phyloP scores from a whole-genome alignment of 228 moss, liverwort and hornwort genomes.

The Sphagnum fallax region DNA sequence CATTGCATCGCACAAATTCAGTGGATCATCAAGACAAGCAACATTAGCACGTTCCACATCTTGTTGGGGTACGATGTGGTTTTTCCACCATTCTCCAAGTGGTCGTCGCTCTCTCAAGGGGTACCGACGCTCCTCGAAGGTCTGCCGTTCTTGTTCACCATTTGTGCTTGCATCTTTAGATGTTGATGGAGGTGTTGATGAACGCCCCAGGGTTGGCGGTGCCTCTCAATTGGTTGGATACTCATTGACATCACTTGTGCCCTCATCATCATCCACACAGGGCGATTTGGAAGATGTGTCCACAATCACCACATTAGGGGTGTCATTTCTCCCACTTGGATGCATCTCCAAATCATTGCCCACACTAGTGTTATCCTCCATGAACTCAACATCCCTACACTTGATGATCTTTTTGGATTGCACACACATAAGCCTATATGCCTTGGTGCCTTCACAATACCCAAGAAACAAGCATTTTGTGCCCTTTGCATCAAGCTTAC shows the following conservation, averaged over 20 bases:
- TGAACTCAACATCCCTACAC: background rate
- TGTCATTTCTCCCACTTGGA: no score
- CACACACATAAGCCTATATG: slow-evolving; percentile 7
- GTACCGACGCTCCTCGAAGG: no score
- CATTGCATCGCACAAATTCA: background rate
- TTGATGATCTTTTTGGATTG: slow-evolving; percentile 8
- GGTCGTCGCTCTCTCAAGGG: no score
- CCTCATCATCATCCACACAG: no score
- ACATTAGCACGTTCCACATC: slow-evolving; percentile 4
- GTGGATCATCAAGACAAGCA: background rate
- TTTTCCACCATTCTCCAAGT: background rate
- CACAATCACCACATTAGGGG: no score
- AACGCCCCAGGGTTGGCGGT: no score
- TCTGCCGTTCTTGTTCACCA: no score
- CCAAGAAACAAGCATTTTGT: slow-evolving; percentile 8
- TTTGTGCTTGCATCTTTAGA: no score
- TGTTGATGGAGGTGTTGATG: no score
- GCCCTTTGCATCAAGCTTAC: slow-evolving; percentile 5
- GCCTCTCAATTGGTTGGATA: no score
- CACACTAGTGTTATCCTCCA: background rate
- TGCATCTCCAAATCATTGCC: background rate
- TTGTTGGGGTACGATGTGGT: slow-evolving; percentile 1
- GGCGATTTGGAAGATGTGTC: no score
- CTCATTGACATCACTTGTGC: no score
- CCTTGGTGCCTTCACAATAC: slow-evolving; percentile 10